Evolutionary conservation across 164 flowering plant species (phyloP).

Genomic region (Chimonanthus praecox): DNA sequence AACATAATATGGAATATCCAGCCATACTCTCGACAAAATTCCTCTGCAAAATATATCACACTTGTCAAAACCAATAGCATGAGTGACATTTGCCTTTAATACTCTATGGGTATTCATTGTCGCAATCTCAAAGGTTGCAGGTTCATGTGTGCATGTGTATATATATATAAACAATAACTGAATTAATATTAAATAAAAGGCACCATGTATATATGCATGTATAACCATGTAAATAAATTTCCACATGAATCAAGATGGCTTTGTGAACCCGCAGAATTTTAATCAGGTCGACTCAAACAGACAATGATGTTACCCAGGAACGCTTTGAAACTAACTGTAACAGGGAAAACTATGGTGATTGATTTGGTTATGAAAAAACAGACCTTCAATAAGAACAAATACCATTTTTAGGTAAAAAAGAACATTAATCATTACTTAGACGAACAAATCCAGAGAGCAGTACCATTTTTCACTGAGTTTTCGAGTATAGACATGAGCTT

Average conservation of each 20-base stretch:
- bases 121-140: too few relatives aligned
- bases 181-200: too few relatives aligned
- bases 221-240: too few relatives aligned
- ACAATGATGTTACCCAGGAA: neutral
- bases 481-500: too few relatives aligned
- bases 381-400: neutral
- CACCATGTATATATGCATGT: too few relatives aligned
- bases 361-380: neutral
- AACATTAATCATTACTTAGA: too few relatives aligned
- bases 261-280: neutral
- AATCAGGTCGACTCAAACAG: neutral
- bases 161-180: too few relatives aligned
- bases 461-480: too few relatives aligned
- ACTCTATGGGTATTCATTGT: too few relatives aligned
- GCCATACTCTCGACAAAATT: conserved; percentile 99
- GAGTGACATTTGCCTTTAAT: too few relatives aligned
- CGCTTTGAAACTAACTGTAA: neutral
- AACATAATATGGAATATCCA: conserved; percentile 94
- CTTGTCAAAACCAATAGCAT: neutral
- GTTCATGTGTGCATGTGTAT: too few relatives aligned
- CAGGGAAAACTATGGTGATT: neutral
- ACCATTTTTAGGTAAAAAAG: neutral
- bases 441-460: too few relatives aligned
- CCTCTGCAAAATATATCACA: conserved; percentile 50
- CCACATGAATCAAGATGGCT: neutral